Base-by-base conservation (phyloP, 352 stramenopile genomes). In the Phytophthora boehmeriae region DNA sequence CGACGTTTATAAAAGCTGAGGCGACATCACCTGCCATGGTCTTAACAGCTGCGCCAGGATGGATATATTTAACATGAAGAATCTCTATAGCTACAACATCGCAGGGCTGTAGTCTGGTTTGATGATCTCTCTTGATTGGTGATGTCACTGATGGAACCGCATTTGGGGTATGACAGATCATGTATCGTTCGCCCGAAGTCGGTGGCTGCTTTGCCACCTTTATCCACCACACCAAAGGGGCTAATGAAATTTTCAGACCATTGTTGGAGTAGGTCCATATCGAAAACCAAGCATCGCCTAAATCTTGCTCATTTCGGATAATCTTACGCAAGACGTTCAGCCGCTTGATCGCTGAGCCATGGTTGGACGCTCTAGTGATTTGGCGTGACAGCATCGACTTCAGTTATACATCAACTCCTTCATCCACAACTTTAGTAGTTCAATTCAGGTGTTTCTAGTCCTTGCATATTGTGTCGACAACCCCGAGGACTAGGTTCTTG, bases 211-310 rank as follows among this genome's bases (percentile, higher is more conserved):
- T 34, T 25, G 38, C 13, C 38, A 2, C 43, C 59, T 43, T 67
- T 67, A 36, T 56, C 49, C 4, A 67, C 44, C 1, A 52, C 59
- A 0, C 59, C 51, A 13, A 67, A 67, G 5, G 59, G 59, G 8
- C 59, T 61, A 17, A 56, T 30, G 28, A 39, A 42, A n/a, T n/a
- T 17, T 4, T 43, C 44, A 10, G 25, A 41, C 28, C 20, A 64
- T 32, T 22, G n/a, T 1, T 1, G 2, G 0, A 43, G 3, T 4
- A 67, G 30, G 39, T 67, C 59, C 9, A 44, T 10, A 38, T 67
- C 59, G 0, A 62, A 13, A 16, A 67, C 49, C 1, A 67, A 36
- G 20, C 55, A 67, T 0, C 46, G 35, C 8, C 35, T 8, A 44
- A 9, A 35, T 61, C 59, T 20, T 67, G 59, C 27, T 58, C 59